Base-by-base conservation (phyloP, 768 basidiomycete species). In the Mycena rosella region DNA sequence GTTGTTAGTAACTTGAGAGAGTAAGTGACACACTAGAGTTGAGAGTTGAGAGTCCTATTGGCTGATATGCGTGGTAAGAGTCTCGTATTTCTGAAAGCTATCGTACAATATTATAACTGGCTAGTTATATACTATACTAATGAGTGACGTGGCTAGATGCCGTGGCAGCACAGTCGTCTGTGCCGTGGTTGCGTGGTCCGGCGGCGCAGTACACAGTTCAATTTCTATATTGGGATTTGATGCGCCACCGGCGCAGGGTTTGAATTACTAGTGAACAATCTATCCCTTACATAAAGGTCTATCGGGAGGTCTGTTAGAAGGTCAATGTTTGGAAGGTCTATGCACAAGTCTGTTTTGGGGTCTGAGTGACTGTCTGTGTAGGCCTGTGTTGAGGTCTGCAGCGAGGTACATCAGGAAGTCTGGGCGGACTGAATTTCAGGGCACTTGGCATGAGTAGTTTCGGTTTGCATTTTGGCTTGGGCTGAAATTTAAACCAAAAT, bases 251-350 rank as follows among this genome's bases (percentile, higher is more conserved):
- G 34, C 22, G 22, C 22, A 34, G 34, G 13, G 24, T n/a, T 54
- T 30, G 20, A 22, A 54, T 54, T 42, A 42, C 53, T 54, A 54
- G 53, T 34, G 22, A 54, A 54, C 53, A 36, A 36, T 54, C 53
- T 54, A 54, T 54, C 53, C 53, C 53, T 54, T 54, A 54, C 53
- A 54, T n/a, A n/a, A n/a, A n/a, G n/a, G n/a, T n/a, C n/a, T n/a
- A n/a, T n/a, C n/a, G n/a, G n/a, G n/a, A n/a, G n/a, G n/a, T n/a
- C n/a, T n/a, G n/a, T n/a, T n/a, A n/a, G n/a, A n/a, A n/a, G n/a
- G n/a, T n/a, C n/a, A n/a, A n/a, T n/a, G n/a, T n/a, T n/a, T n/a
- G n/a, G n/a, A n/a, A n/a, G n/a, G n/a, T n/a, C n/a, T n/a, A n/a
- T n/a, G n/a, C n/a, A n/a, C n/a, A n/a, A n/a, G n/a, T n/a, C n/a